phyloP scores from a whole-genome alignment of 805 yeast species.

The Metschnikowia amazonensis region DNA sequence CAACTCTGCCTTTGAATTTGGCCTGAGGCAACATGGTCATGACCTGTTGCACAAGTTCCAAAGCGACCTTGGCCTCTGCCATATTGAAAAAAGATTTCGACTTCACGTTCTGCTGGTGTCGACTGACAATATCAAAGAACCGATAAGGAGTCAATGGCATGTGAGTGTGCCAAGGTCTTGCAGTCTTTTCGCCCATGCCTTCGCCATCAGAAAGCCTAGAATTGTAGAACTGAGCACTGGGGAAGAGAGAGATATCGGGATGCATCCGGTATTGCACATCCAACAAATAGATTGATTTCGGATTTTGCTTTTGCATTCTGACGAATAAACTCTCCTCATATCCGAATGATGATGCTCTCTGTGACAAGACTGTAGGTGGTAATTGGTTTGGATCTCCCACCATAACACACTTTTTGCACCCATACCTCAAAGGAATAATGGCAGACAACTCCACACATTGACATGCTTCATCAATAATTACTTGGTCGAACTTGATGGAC shows the following conservation, averaged over 20 bases:
- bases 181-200: conserved; percentile 56
- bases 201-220: conserved; percentile 75
- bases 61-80: conserved; percentile 68
- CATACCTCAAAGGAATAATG: conserved; percentile 87
- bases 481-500: conserved; percentile 80
- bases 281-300: conserved; percentile 61
- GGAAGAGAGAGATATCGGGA: conserved; percentile 83
- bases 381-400: conserved; percentile 98
- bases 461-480: conserved; percentile 94
- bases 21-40: conserved; percentile 44
- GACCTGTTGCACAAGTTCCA: conserved; percentile 57
- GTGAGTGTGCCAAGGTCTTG: conserved; percentile 70
- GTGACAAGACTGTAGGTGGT: conserved; percentile 94
- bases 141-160: conserved; percentile 65
- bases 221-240: conserved; percentile 77
- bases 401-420: conserved; percentile 87
- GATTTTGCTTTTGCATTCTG: conserved; percentile 74
- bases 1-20: conserved; percentile 70
- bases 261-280: conserved; percentile 98
- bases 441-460: conserved; percentile 94
- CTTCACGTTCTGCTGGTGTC: conserved; percentile 58
- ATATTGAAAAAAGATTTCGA: conserved; percentile 70
- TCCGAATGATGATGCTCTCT: conserved; percentile 70
- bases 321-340: conserved; percentile 94
- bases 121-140: conserved; percentile 64